Evolutionary conservation across 164 flowering plant species (phyloP), one percentile per base, ranked within the genome.

Genomic region (Umbilicus rupestris): DNA sequence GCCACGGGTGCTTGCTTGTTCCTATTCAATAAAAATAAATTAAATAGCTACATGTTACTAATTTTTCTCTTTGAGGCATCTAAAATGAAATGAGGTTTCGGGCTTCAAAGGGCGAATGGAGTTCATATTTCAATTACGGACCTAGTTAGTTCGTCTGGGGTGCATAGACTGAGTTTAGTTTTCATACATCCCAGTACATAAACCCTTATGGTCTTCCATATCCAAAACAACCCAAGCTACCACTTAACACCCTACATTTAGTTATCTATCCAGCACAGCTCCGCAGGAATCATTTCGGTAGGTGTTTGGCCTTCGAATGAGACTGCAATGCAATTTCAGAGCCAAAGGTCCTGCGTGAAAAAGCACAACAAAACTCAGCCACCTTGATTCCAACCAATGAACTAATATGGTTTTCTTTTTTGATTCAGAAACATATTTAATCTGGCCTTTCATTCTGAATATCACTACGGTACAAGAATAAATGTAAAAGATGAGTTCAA

Each of bases 251-350:
- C 58, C 58, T 22, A 52, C 58, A 52, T 1, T 52, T 24, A 20
- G 58, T 52, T 22, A 35, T 7, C 7, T 35, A 9, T 41, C 12
- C 3, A 26, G 58, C 28, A 20, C 29, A 10, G 12, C 24, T 26
- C 28, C 8, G 11, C 58, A 5, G 30, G 15, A 52, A 22, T 52
- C 15, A 52, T 52, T 52, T 52, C 30, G 14, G 15, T 17, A 72
- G 49, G 63, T 82, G 85, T 70, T 82, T 79, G 17, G 83, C 85
- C 73, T 80, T 82, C 1, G 74, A 39, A 50, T 82, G 86, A 19
- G 84, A 78, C 63, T 80, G 76, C 24, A 78, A 33, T 50, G 72
- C 86, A 64, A 16, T 44, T 2, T 78, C 86, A 0, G 84, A 71
- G 26, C 62, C 69, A 58, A 80, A 82, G 8, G 81, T 41, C 76